Base-by-base conservation (phyloP, 305 asterid genomes). In the Plantago rigida region DNA sequence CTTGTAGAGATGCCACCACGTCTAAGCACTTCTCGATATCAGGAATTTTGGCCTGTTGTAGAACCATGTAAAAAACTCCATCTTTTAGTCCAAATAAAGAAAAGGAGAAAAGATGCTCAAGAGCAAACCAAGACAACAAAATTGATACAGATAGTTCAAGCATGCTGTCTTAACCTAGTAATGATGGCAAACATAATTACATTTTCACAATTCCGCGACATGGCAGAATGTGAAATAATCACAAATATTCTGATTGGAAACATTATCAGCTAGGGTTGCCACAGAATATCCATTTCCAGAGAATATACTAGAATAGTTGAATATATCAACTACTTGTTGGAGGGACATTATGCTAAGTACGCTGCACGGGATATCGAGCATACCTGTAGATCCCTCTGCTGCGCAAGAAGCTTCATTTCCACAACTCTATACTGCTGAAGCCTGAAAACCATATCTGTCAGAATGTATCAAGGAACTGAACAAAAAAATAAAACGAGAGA, bases 1-100 rank as follows among this genome's bases (percentile, higher is more conserved):
- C 87, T 76, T 86, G 83, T 83, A 91, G 75, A 24, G 92, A 80
- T 52, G 94, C 82, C 65, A 91, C 96, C 36, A 91, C 73, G 47
- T 84, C 95, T 61, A 86, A 86, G 85, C 96, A 87, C 76, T 87
- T 86, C 76, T 84, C 96, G 12, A 87, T 91, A 77, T 87, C 97
- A 13, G 96, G 97, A 69, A 91, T 87, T 75, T 91, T 91, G 60
- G 92, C 97, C 95, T 91, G 83, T 70, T 61, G 69, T 42, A 42
- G 42, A 51, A 39, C 59, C 53, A 14, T 28, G 57, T 5, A 51
- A 44, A 1, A 75, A 71, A 47, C 49, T 54, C 42, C 42, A 47
- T 13, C 51, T 65, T 60, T 10, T 61, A 50, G 42, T 54, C 13
- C 13, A 56, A 14, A 11, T 26, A 45, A 56, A 39, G 39, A 15